These are phyloP conservation scores for Hygrocybe coccinea DNA, from an alignment of 768 basidiomycete species.

Conservation along the genomic window DNA sequence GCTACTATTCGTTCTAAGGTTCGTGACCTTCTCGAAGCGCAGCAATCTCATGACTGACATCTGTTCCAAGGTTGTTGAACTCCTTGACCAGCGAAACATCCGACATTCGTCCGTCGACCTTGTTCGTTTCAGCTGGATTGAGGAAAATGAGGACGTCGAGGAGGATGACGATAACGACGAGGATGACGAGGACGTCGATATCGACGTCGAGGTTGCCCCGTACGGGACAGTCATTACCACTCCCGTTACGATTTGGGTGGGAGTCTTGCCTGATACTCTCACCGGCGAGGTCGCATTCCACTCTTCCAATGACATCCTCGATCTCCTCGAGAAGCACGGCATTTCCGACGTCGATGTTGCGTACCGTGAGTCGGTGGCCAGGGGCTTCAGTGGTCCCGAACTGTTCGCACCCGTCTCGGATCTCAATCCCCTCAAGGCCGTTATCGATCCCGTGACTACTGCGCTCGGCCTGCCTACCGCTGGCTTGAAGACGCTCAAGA, in stretches of 20 bases:
- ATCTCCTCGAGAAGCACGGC: slow-evolving; percentile 1
- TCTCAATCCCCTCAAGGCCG: slow-evolving; percentile 27
- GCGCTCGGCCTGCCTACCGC: slow-evolving; percentile 35
- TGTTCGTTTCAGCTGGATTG: slow-evolving; percentile 28
- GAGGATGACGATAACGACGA: slow-evolving; percentile 4
- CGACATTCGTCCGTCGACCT: slow-evolving; percentile 26
- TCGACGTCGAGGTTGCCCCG: slow-evolving; percentile 25
- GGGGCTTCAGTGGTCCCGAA: slow-evolving; percentile 1
- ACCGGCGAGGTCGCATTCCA: slow-evolving; percentile 28
- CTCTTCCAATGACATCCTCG: slow-evolving; percentile 19
- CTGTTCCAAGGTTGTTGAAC: slow-evolving; percentile 30
- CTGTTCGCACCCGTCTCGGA: slow-evolving; percentile 11
- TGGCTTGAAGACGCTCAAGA: slow-evolving; percentile 23
- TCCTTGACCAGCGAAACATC: slow-evolving; percentile 18
- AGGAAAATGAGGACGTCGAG: slow-evolving; percentile 16
- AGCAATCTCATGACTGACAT: slow-evolving; percentile 28
- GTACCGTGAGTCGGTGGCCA: slow-evolving; percentile 3
- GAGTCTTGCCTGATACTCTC: slow-evolving; percentile 31
- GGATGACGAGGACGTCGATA: slow-evolving; percentile 17
- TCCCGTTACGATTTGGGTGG: slow-evolving; percentile 38
- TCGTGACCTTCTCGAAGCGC: slow-evolving; percentile 28
- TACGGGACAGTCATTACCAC: slow-evolving; percentile 23
- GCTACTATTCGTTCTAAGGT: slow-evolving; percentile 29
- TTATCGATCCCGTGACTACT: slow-evolving; percentile 35
- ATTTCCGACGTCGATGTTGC: slow-evolving; percentile 3